Conservation (phyloP, 192 early-diverging fungal species). For the Umbelopsis isabellina region DNA sequence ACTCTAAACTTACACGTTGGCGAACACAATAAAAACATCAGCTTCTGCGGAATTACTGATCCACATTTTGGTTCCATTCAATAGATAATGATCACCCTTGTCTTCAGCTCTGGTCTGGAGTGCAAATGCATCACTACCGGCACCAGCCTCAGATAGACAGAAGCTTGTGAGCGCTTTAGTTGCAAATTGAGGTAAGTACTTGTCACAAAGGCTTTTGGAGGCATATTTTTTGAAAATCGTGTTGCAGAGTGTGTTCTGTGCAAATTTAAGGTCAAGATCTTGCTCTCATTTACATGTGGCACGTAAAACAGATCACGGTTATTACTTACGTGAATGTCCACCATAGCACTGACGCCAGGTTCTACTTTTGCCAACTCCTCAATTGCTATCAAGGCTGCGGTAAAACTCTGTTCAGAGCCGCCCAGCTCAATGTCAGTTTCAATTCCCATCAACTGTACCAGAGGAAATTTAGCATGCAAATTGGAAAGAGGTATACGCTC, state of each 20-base stretch:
- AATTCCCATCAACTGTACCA: slow-evolving; percentile 82
- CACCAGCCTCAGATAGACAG: slow-evolving; percentile 80
- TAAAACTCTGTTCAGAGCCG: slow-evolving; percentile 82
- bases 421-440: slow-evolving; percentile 82
- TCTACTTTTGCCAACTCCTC: slow-evolving; percentile 96
- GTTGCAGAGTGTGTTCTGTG: slow-evolving; percentile 92
- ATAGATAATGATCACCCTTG: slow-evolving; percentile 85
- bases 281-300: neutral
- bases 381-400: slow-evolving; percentile 77
- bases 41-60: slow-evolving; percentile 93
- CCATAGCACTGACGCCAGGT: slow-evolving; percentile 84
- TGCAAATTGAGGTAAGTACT: slow-evolving; percentile 83
- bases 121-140: slow-evolving; percentile 95
- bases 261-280: neutral
- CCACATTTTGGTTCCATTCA: slow-evolving; percentile 92
- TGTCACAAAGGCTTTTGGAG: slow-evolving; percentile 68
- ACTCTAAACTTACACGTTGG: slow-evolving; percentile 30
- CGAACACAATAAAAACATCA: slow-evolving; percentile 66
- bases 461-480: neutral
- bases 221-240: slow-evolving; percentile 87
- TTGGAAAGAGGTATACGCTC: neutral
- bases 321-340: slow-evolving; percentile 78
- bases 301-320: neutral
- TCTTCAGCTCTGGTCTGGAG: slow-evolving; percentile 83
- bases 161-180: slow-evolving; percentile 58